Evolutionary conservation across 75 land plant species (phyloP).

Genomic region (Cryptomeria japonica): DNA sequence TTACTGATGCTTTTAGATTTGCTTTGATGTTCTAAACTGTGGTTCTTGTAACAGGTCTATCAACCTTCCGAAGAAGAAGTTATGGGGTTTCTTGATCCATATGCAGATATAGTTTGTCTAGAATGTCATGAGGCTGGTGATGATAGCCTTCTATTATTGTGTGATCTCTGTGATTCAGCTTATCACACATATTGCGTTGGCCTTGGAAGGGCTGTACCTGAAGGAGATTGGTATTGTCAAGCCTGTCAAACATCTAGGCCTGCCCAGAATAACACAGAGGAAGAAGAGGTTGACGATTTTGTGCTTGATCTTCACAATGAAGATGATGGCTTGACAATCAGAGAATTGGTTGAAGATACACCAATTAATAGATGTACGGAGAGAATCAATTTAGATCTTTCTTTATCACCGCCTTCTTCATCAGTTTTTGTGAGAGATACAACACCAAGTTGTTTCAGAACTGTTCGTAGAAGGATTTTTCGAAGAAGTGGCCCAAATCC

Average conservation of each 20-base stretch:
- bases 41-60: conserved; percentile 66
- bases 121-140: conserved; percentile 90
- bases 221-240: conserved; percentile 94
- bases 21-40: background rate
- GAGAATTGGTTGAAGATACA: conserved; percentile 18
- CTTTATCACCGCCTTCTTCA: background rate
- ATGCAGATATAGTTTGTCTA: conserved; percentile 75
- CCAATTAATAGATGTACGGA: conserved; percentile 10
- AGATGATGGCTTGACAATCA: conserved; percentile 7
- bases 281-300: conserved; percentile 22
- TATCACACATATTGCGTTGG: conserved; percentile 99
- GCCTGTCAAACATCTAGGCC: conserved; percentile 47
- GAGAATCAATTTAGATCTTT: conserved; percentile 20
- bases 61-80: conserved; percentile 98
- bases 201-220: conserved; percentile 87
- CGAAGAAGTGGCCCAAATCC: conserved; percentile 16
- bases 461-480: background rate
- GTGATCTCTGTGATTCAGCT: conserved; percentile 92
- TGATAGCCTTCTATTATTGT: conserved; percentile 86
- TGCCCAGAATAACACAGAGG: conserved; percentile 25
- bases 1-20: background rate
- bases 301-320: conserved; percentile 25
- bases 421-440: background rate
- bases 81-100: conserved; percentile 72
- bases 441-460: conserved; percentile 3